These are phyloP conservation scores for Penicillium sp. DNA, from an alignment of 2,329 filamentous ascomycete species.

Conservation along the genomic window DNA sequence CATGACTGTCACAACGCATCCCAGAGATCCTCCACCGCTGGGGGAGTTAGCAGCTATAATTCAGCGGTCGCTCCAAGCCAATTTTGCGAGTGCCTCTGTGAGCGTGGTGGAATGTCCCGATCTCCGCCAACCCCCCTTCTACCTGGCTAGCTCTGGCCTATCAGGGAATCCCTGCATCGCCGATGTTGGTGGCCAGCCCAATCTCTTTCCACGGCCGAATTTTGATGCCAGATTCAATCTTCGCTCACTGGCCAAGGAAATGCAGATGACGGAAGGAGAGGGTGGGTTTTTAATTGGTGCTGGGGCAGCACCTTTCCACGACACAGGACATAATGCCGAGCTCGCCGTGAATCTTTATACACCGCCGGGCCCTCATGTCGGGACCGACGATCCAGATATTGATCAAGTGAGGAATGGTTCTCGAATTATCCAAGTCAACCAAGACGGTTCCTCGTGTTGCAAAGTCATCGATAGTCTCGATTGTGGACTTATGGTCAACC, in stretches of 20 bases:
- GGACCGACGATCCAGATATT: neutral
- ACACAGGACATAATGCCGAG: constrained; percentile 50
- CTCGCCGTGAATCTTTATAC: constrained; percentile 47
- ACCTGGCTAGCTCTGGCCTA: constrained; percentile 41
- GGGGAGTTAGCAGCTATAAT: constrained; percentile 23
- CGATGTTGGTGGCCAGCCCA: constrained; percentile 51
- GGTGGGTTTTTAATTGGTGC: constrained; percentile 47
- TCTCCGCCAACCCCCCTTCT: constrained; percentile 21
- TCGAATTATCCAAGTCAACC: constrained; percentile 16
- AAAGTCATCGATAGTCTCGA: constrained; percentile 34
- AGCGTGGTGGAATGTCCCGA: constrained; percentile 26
- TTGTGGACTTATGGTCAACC: constrained; percentile 51
- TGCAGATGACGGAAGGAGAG: constrained; percentile 40
- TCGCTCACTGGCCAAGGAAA: constrained; percentile 34
- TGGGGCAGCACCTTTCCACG: constrained; percentile 49
- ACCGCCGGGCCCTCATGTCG: constrained; percentile 1
- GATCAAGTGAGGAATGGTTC: constrained; percentile 15
- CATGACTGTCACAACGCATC: constrained; percentile 23
- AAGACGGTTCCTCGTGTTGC: constrained; percentile 17
- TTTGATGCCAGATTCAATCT: constrained; percentile 39
- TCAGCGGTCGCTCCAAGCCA: constrained; percentile 16
- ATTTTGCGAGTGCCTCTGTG: constrained; percentile 18
- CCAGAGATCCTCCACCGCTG: constrained; percentile 17
- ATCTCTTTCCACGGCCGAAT: constrained; percentile 45
- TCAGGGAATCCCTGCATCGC: constrained; percentile 46